Evolutionary conservation across 2,329 filamentous ascomycete genomes (phyloP).

Genomic region (Colletotrichum tanaceti): DNA sequence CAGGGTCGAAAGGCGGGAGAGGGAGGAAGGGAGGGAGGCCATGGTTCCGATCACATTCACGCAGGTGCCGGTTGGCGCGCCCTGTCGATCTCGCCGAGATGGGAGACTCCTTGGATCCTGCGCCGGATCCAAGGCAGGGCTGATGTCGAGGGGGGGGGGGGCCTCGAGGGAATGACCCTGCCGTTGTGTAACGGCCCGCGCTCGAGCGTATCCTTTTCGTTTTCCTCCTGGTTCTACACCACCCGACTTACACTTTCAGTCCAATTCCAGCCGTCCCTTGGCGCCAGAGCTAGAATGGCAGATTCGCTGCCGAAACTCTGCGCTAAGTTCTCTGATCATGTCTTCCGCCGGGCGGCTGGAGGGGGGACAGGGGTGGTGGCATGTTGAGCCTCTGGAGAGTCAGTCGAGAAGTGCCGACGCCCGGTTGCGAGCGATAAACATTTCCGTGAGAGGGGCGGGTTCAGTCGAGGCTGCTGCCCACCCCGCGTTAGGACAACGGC

Average conservation of each 20-base stretch:
- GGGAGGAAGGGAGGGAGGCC: no score
- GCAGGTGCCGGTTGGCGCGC: not conserved
- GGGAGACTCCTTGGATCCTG: not conserved
- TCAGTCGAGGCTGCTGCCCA: no score
- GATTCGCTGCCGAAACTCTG: conserved; percentile 3
- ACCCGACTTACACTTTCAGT: conserved; percentile 15
- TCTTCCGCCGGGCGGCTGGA: not conserved
- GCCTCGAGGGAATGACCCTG: not conserved
- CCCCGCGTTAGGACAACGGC: no score
- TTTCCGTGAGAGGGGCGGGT: not conserved
- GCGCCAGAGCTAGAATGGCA: no score
- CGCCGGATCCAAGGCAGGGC: not conserved
- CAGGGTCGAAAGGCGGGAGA: not conserved
- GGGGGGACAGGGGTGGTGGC: not conserved
- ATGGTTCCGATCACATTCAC: no score
- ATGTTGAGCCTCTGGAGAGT: not conserved
- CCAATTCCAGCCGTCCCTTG: not conserved
- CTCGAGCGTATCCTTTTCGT: not conserved
- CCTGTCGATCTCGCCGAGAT: conserved; percentile 21
- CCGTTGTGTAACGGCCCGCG: conserved; percentile 13
- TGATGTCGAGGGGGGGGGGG: not conserved
- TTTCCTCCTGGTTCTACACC: conserved; percentile 15
- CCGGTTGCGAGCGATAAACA: not conserved
- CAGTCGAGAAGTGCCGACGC: not conserved
- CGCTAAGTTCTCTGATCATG: conserved; percentile 7